A percentile compares a stretch with the other conserved stretches of the same genome.
These are phyloP conservation scores for Tuctoria greenei DNA, from an alignment of 176 grass and related monocot genomes.

Conservation along the genomic window DNA sequence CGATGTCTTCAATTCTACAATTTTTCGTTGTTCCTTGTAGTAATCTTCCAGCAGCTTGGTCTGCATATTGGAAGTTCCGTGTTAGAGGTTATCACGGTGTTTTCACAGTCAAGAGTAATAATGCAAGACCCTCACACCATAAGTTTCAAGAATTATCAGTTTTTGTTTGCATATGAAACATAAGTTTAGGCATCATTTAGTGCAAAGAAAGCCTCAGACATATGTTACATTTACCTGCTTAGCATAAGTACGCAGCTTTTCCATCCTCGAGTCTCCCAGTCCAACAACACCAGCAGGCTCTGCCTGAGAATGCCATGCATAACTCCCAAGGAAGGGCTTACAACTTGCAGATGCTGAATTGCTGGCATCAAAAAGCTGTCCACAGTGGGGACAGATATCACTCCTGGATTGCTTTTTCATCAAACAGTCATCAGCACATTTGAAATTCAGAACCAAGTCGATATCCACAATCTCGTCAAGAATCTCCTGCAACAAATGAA, in stretches of 20 bases:
- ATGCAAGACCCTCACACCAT: not conserved
- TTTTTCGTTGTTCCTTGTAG: constrained; percentile 77
- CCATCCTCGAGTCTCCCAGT: constrained; percentile 46
- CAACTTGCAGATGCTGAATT: constrained; percentile 40
- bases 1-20: constrained; percentile 73
- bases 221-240: constrained; percentile 65
- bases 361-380: constrained; percentile 59
- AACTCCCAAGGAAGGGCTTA: constrained; percentile 53
- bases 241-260: constrained; percentile 63
- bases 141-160: not conserved
- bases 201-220: not conserved
- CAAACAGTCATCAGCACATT: constrained; percentile 70
- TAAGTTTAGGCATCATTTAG: not conserved
- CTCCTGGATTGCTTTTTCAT: constrained; percentile 66
- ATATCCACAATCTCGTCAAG: constrained; percentile 89
- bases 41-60: constrained; percentile 87
- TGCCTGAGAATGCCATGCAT: constrained; percentile 42
- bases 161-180: not conserved
- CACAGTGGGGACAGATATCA: constrained; percentile 73
- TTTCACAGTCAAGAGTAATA: not conserved
- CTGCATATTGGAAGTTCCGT: constrained; percentile 30
- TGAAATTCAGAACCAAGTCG: constrained; percentile 94
- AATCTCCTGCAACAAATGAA: constrained; percentile 64
- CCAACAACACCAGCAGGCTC: constrained; percentile 47
- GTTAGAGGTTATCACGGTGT: not conserved